Percentiles rank a stretch among this genome's conserved stretches.
Conservation (phyloP, 2,329 filamentous ascomycete genomes). For the Claviceps sp. region DNA sequence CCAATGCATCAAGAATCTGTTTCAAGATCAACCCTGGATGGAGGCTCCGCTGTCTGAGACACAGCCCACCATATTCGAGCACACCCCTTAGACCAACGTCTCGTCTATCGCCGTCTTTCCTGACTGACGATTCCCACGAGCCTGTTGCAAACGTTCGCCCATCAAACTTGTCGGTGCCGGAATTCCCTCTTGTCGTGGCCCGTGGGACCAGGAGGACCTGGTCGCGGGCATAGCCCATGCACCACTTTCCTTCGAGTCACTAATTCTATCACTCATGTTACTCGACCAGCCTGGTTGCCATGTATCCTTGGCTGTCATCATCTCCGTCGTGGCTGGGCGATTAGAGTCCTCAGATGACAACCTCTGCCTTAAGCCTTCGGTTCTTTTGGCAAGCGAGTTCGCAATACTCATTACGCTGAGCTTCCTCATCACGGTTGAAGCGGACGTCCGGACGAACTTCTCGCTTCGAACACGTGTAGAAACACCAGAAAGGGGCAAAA, state of each 20-base stretch:
- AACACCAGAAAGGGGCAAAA: slow-evolving; percentile 75
- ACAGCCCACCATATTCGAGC: not conserved
- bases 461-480: slow-evolving; percentile 50
- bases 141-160: not conserved
- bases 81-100: not conserved
- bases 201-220: slow-evolving; percentile 1
- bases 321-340: not conserved
- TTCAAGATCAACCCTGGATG: not conserved
- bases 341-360: slow-evolving; percentile 4
- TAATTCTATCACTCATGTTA: not conserved
- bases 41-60: no score
- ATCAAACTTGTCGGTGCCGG: not conserved
- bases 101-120: not conserved
- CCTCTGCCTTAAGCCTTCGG: slow-evolving; percentile 35
- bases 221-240: not conserved
- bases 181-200: not conserved
- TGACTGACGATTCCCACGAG: slow-evolving; percentile 5
- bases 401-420: slow-evolving; percentile 72
- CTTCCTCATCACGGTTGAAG: slow-evolving; percentile 77
- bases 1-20: not conserved
- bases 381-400: slow-evolving; percentile 61
- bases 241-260: not conserved
- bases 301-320: not conserved
- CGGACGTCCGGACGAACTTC: slow-evolving; percentile 61
- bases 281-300: not conserved